phyloP scores from a whole-genome alignment of 2,329 filamentous ascomycete genomes.

The Colletotrichum navitas region DNA sequence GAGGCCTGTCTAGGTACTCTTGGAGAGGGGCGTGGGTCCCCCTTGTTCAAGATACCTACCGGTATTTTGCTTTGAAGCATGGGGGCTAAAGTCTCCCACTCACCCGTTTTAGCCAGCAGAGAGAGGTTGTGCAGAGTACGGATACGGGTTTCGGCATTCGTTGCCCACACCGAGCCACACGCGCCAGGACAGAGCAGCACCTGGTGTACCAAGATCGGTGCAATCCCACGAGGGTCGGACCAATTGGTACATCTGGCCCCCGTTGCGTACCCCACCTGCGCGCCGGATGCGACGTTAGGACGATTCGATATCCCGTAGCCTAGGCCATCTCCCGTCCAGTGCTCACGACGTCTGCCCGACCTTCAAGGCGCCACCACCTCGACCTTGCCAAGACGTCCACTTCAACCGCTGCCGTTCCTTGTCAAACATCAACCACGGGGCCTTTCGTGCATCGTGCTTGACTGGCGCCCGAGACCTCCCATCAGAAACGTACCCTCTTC shows the following conservation, averaged over 20 bases:
- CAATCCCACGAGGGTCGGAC: slow-evolving; percentile 26
- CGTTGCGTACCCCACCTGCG: slow-evolving; percentile 5
- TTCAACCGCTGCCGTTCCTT: slow-evolving; percentile 31
- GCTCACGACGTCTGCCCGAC: slow-evolving; percentile 18
- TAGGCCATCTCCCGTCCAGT: slow-evolving; percentile 38
- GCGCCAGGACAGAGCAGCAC: background rate
- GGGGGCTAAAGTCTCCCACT: slow-evolving; percentile 17
- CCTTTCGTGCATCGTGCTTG: slow-evolving; percentile 25
- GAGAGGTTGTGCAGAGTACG: no score
- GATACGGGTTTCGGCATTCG: slow-evolving; percentile 38
- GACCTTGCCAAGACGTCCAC: slow-evolving; percentile 27
- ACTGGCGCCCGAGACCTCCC: slow-evolving; percentile 35
- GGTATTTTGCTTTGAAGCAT: slow-evolving; percentile 37
- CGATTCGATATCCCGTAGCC: slow-evolving; percentile 15
- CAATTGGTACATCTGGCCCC: slow-evolving; percentile 11
- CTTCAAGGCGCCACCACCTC: background rate
- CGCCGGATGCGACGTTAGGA: slow-evolving; percentile 2
- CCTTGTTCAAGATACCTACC: slow-evolving; percentile 43
- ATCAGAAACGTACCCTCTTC: slow-evolving; percentile 37
- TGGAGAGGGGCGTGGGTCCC: slow-evolving; percentile 18
- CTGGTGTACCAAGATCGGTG: slow-evolving; percentile 26
- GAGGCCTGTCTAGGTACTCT: slow-evolving; percentile 6
- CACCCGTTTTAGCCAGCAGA: slow-evolving; percentile 24
- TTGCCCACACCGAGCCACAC: slow-evolving; percentile 19
- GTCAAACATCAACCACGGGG: slow-evolving; percentile 33